Conservation (phyloP, 192 early-diverging fungal genomes). For the Linnemannia zychae region DNA sequence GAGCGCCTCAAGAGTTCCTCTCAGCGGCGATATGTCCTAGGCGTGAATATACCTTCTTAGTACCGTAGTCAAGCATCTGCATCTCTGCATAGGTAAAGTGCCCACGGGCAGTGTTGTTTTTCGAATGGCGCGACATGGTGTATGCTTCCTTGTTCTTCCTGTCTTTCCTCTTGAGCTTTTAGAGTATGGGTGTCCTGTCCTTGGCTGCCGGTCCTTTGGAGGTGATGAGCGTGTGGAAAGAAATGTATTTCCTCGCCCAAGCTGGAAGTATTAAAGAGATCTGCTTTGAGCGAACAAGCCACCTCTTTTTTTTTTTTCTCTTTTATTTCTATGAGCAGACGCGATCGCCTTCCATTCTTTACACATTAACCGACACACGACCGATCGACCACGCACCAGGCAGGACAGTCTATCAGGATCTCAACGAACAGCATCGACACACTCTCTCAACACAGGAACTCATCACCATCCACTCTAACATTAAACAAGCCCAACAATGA, state of each 20-base stretch:
- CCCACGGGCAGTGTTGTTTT: constrained; percentile 91
- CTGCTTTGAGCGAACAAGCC: not conserved
- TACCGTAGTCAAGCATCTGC: constrained; percentile 90
- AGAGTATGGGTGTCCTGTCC: not conserved
- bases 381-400: not conserved
- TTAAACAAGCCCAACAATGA: constrained; percentile 20
- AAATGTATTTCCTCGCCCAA: no score
- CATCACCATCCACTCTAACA: not conserved
- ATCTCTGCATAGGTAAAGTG: constrained; percentile 95
- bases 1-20: no score
- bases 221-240: not conserved
- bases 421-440: not conserved
- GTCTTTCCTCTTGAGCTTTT: not conserved
- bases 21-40: not conserved
- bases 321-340: not conserved
- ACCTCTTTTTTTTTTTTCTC: not conserved
- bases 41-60: constrained; percentile 71
- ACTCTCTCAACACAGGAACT: not conserved
- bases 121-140: constrained; percentile 89
- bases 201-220: not conserved
- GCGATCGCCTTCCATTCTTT: not conserved
- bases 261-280: not conserved
- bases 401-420: no score
- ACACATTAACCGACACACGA: not conserved
- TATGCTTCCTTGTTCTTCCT: not conserved